phyloP scores from a whole-genome alignment of 2,329 filamentous ascomycete genomes.

The Penicillium hordei region DNA sequence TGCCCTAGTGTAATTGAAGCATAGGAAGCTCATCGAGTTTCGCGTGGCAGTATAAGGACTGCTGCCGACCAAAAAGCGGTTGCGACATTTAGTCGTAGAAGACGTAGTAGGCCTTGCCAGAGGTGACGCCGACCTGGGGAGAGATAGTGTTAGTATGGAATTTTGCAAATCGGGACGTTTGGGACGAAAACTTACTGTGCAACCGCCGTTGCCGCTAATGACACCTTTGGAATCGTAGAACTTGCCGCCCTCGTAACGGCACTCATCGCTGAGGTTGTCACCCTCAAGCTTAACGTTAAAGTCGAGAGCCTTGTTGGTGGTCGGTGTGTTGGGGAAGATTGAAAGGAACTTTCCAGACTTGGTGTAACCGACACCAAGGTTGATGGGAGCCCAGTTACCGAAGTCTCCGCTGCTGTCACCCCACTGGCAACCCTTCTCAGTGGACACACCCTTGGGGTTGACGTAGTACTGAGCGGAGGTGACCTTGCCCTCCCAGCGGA shows the following conservation, averaged over 20 bases:
- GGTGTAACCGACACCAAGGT: conserved; percentile 76
- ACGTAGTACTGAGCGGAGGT: conserved; percentile 97
- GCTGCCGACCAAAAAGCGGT: conserved; percentile 1
- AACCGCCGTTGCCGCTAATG: conserved; percentile 58
- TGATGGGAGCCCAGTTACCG: conserved; percentile 86
- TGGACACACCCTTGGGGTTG: conserved; percentile 72
- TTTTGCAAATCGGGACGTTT: background rate
- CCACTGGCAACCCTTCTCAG: conserved; percentile 76
- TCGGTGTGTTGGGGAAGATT: conserved; percentile 81
- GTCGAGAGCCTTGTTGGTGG: conserved; percentile 66
- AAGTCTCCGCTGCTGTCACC: conserved; percentile 56
- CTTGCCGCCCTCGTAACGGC: conserved; percentile 64
- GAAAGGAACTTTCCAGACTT: conserved; percentile 71
- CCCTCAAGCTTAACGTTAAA: conserved; percentile 78
- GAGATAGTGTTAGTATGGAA: conserved; percentile 10
- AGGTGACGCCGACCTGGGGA: conserved; percentile 49
- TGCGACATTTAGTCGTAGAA: conserved; percentile 33
- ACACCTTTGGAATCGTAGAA: conserved; percentile 55
- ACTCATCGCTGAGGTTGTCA: conserved; percentile 58
- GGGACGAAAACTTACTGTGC: conserved; percentile 67
- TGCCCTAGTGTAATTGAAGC: background rate
- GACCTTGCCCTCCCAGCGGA: conserved; percentile 68
- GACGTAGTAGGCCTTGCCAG: conserved; percentile 53
- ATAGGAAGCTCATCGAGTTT: conserved; percentile 14
- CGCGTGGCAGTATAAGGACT: conserved; percentile 15